These are phyloP conservation scores for Elymus sibiricus DNA, from an alignment of 176 grass and related monocot genomes.

Conservation along the genomic window DNA sequence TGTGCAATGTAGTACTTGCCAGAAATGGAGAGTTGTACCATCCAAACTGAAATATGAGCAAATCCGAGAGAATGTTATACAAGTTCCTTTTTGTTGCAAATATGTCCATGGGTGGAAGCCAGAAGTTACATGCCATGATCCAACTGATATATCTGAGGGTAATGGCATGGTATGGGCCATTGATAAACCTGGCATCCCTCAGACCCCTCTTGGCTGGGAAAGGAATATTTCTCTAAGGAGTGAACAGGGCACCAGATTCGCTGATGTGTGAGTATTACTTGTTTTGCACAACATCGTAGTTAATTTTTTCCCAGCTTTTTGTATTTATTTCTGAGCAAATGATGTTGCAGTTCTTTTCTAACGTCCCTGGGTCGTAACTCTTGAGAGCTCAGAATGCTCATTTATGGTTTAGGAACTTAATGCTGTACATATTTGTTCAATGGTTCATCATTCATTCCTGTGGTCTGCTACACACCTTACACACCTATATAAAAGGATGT, in stretches of 20 bases:
- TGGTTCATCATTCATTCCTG: background rate
- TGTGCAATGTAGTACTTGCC: constrained; percentile 64
- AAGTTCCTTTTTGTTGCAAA: constrained; percentile 57
- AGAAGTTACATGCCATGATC: constrained; percentile 53
- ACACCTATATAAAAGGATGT: background rate
- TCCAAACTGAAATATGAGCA: constrained; percentile 75
- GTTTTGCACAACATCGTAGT: background rate
- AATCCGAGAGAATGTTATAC: constrained; percentile 42
- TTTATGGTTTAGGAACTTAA: background rate
- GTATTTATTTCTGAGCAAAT: background rate
- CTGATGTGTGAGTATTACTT: constrained; percentile 60
- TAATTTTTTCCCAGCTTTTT: background rate
- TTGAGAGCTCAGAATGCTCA: background rate
- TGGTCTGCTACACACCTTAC: background rate
- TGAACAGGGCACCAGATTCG: constrained; percentile 58
- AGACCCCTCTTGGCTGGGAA: constrained; percentile 63
- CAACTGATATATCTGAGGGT: constrained; percentile 58
- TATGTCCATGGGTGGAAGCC: constrained; percentile 58
- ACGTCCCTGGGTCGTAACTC: background rate
- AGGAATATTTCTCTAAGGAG: constrained; percentile 59
- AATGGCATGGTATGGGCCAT: constrained; percentile 61
- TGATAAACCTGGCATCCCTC: constrained; percentile 52
- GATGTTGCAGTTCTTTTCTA: background rate
- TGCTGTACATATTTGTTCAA: background rate
- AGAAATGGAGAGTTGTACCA: constrained; percentile 70